phyloP scores from a whole-genome alignment of 306 rosid species.

The Boehmeria nivea region DNA sequence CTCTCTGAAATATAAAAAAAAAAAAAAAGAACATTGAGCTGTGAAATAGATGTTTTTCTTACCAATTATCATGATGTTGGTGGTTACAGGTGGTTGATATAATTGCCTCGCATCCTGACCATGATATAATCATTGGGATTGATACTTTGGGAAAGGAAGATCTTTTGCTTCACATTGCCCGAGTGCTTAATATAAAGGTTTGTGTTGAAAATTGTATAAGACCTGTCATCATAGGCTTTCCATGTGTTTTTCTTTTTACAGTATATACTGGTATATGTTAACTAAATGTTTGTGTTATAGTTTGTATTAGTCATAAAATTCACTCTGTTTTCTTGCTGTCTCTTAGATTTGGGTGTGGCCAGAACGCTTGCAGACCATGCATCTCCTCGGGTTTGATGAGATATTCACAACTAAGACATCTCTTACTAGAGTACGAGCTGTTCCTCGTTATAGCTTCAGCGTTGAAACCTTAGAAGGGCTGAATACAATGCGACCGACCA shows the following conservation, averaged over 20 bases:
- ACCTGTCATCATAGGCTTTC: neutral
- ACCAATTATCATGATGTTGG: constrained; percentile 9
- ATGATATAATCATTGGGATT: constrained; percentile 61
- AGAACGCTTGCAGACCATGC: constrained; percentile 71
- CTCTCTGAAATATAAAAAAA: neutral
- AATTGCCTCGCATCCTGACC: constrained; percentile 58
- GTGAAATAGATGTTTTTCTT: neutral
- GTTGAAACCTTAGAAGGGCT: constrained; percentile 52
- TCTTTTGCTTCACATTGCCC: constrained; percentile 52
- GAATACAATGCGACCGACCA: constrained; percentile 50
- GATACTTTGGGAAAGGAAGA: constrained; percentile 69
- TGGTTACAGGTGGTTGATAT: constrained; percentile 52
- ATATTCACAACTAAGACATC: constrained; percentile 56
- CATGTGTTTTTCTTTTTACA: neutral
- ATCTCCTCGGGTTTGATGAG: constrained; percentile 55
- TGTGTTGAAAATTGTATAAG: constrained; percentile 1
- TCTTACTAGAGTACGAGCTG: constrained; percentile 73
- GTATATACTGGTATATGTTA: no score
- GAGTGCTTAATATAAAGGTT: constrained; percentile 58
- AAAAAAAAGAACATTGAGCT: neutral
- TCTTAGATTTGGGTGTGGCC: constrained; percentile 81
- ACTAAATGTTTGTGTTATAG: neutral
- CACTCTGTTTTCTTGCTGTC: neutral
- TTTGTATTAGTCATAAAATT: neutral
- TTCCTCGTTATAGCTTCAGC: constrained; percentile 73